These are phyloP conservation scores for Colletotrichum falcatum DNA, from an alignment of 2,329 filamentous ascomycete genomes.

Conservation along the genomic window DNA sequence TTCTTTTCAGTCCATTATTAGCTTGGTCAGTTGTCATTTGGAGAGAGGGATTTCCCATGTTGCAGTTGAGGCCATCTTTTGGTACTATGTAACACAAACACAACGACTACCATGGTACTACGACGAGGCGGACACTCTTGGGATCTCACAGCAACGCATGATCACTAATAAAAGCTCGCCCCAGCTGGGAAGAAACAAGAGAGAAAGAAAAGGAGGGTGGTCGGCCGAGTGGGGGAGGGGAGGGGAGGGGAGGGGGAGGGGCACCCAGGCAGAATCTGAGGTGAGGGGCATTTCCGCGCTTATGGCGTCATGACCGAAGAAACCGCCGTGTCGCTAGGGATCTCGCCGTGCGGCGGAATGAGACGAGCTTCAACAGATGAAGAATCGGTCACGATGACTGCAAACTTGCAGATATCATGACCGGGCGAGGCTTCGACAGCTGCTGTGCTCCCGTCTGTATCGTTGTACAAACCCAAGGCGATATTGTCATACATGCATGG, in stretches of 20 bases:
- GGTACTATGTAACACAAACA: no score
- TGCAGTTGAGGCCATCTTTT: no score
- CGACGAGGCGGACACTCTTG: no score
- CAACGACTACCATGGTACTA: no score
- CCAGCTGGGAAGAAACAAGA: no score
- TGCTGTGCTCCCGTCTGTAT: conserved; percentile 23
- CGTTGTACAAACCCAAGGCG: background rate
- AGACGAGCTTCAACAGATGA: conserved; percentile 32
- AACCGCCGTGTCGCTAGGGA: conserved; percentile 15
- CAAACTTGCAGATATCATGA: conserved; percentile 16
- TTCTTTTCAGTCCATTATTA: background rate
- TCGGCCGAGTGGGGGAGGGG: background rate
- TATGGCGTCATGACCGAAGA: conserved; percentile 35
- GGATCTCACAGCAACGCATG: no score
- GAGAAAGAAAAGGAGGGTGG: no score
- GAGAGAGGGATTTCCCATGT: no score
- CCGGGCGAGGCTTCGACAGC: conserved; percentile 18
- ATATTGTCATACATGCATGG: background rate
- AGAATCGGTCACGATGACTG: no score
- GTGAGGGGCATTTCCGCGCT: conserved; percentile 27
- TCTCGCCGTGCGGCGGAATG: background rate
- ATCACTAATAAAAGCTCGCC: no score
- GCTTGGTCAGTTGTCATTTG: background rate
- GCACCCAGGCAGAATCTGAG: conserved; percentile 15
- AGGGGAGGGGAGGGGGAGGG: background rate